These are phyloP conservation scores for Cryptosporidium bovis DNA, from an alignment of 169 alveolate species.

Conservation along the genomic window DNA sequence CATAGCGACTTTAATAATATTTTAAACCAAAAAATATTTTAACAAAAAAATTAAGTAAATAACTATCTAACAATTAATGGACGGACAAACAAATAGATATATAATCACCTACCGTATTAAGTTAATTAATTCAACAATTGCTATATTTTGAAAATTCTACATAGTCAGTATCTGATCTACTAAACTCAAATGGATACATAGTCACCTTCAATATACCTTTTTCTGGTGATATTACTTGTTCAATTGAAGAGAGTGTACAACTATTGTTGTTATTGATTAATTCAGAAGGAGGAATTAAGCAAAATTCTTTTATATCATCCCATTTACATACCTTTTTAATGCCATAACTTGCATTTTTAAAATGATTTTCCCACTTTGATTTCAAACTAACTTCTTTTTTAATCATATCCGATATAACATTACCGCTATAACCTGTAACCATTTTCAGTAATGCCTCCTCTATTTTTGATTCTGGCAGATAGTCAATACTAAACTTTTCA, in stretches of 20 bases:
- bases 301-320: slow-evolving; percentile 62
- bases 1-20: too few relatives aligned
- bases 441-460: slow-evolving; percentile 53
- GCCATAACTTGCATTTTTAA: slow-evolving; percentile 13
- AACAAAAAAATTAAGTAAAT: too few relatives aligned
- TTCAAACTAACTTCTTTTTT: slow-evolving; percentile 9
- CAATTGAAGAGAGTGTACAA: slow-evolving; percentile 32
- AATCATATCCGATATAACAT: slow-evolving; percentile 61
- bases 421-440: slow-evolving; percentile 73
- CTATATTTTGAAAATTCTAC: slow-evolving; percentile 49
- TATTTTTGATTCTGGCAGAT: slow-evolving; percentile 44
- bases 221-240: slow-evolving; percentile 20
- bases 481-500: slow-evolving; percentile 45
- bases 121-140: neutral
- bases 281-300: slow-evolving; percentile 54
- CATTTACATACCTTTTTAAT: slow-evolving; percentile 46
- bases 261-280: slow-evolving; percentile 31
- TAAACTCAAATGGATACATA: slow-evolving; percentile 42
- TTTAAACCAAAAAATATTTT: too few relatives aligned
- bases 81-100: too few relatives aligned
- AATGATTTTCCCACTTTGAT: slow-evolving; percentile 25
- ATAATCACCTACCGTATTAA: too few relatives aligned
- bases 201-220: slow-evolving; percentile 10
- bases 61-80: too few relatives aligned
- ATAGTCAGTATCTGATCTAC: slow-evolving; percentile 18